phyloP scores from a whole-genome alignment of 805 yeast species.

The Saccharomycopsis microspora region DNA sequence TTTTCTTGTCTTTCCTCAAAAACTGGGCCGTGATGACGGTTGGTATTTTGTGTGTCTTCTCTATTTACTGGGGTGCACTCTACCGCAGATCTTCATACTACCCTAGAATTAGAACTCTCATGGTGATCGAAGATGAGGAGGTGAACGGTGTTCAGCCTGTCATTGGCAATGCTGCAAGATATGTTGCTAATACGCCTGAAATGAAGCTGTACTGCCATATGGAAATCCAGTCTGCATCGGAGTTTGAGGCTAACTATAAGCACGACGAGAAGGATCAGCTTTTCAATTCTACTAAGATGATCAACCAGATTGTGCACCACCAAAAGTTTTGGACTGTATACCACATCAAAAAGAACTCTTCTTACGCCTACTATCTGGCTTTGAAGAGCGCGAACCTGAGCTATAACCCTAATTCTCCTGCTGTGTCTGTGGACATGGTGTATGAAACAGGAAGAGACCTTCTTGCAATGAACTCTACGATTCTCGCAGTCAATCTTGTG shows the following conservation, averaged over 20 bases:
- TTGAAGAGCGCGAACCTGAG: conserved; percentile 7
- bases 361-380: conserved; percentile 20
- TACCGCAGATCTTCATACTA: conserved; percentile 16
- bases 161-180: conserved; percentile 6
- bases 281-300: conserved; percentile 22
- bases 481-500: conserved; percentile 28
- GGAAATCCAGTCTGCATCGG: conserved; percentile 8
- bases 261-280: neutral
- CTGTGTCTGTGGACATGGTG: conserved; percentile 23
- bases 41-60: conserved; percentile 4
- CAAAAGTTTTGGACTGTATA: conserved; percentile 50
- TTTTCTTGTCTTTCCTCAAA: conserved; percentile 3
- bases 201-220: conserved; percentile 17
- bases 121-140: conserved; percentile 18
- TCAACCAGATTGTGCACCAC: conserved; percentile 33
- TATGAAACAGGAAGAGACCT: conserved; percentile 56
- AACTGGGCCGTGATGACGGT: conserved; percentile 9
- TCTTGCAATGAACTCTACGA: conserved; percentile 28
- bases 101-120: conserved; percentile 16
- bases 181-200: conserved; percentile 4
- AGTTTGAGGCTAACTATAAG: conserved; percentile 1
- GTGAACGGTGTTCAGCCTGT: conserved; percentile 6
- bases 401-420: conserved; percentile 1
- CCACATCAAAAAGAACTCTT: conserved; percentile 37
- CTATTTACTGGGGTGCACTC: conserved; percentile 21